Evolutionary conservation across 306 rosid genomes (phyloP).

Genomic region (Cicer bijugum): DNA sequence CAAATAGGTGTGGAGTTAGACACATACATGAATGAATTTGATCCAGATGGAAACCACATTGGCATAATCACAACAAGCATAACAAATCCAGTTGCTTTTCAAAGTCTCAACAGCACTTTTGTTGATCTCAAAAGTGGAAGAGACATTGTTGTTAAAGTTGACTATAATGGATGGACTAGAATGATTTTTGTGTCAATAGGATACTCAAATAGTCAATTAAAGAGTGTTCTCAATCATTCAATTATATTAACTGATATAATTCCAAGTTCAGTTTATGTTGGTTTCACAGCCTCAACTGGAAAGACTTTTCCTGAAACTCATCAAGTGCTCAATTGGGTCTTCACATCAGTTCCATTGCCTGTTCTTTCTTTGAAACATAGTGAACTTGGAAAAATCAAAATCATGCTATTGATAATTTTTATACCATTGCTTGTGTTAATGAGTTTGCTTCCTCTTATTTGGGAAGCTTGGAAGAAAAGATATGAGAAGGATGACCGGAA

Average conservation of each 20-base stretch:
- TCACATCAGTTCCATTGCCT: constrained; percentile 60
- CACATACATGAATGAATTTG: constrained; percentile 63
- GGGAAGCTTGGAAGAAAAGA: constrained; percentile 46
- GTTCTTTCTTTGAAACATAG: constrained; percentile 5
- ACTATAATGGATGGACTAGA: constrained; percentile 53
- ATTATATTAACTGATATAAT: constrained; percentile 43
- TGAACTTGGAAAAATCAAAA: constrained; percentile 36
- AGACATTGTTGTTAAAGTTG: constrained; percentile 52
- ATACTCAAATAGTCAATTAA: constrained; percentile 44
- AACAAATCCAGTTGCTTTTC: constrained; percentile 48
- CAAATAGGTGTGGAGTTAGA: constrained; percentile 63
- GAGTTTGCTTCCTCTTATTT: constrained; percentile 35
- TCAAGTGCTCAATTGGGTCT: constrained; percentile 54
- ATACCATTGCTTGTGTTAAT: constrained; percentile 41
- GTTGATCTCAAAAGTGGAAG: constrained; percentile 62
- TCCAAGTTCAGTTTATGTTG: constrained; percentile 59
- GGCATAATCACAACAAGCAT: constrained; percentile 58
- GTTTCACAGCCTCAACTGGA: constrained; percentile 63
- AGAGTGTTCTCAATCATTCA: constrained; percentile 50
- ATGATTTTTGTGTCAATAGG: constrained; percentile 51
- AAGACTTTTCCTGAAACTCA: constrained; percentile 49
- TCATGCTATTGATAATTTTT: constrained; percentile 29
- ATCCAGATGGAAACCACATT: constrained; percentile 61
- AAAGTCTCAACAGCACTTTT: constrained; percentile 48
- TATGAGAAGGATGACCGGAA: constrained; percentile 21